A percentile compares a stretch with the other conserved stretches of the same genome.
These are phyloP conservation scores for Nidularia pulvinata DNA, from an alignment of 768 basidiomycete genomes.

Conservation along the genomic window DNA sequence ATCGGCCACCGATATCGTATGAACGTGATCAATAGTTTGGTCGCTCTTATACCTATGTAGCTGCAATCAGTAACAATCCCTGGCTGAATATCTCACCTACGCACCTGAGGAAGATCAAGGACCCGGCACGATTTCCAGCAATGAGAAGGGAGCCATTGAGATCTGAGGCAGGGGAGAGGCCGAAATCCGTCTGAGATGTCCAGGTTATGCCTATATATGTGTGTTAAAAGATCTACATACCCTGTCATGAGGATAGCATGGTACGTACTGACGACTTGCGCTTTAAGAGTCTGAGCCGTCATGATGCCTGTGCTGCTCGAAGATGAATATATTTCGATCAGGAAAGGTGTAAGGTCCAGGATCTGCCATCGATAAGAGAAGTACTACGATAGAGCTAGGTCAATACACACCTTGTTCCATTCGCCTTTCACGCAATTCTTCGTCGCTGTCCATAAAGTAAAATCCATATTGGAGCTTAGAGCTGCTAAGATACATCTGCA, in stretches of 20 bases:
- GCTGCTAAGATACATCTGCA: constrained; percentile 66
- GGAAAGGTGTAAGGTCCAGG: constrained; percentile 50
- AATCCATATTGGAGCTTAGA: constrained; percentile 75
- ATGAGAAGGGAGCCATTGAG: constrained; percentile 67
- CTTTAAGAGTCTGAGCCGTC: constrained; percentile 26
- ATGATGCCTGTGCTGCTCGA: not conserved
- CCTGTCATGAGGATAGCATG: constrained; percentile 4
- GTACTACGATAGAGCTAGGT: not conserved
- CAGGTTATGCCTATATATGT: constrained; percentile 58
- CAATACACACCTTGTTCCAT: constrained; percentile 56
- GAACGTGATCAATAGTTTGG: constrained; percentile 12
- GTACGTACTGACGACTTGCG: constrained; percentile 58
- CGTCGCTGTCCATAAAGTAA: constrained; percentile 63
- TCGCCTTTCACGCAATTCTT: constrained; percentile 75
- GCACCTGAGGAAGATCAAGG: constrained; percentile 59
- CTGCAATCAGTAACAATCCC: not conserved
- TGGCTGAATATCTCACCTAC: not conserved
- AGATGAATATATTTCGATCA: constrained; percentile 30
- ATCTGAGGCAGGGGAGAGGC: constrained; percentile 40
- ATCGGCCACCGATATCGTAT: constrained; percentile 42
- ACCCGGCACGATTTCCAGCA: constrained; percentile 69
- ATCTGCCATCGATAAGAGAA: constrained; percentile 29
- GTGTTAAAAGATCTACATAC: not conserved
- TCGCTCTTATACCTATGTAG: not conserved
- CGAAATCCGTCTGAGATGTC: constrained; percentile 65